Evolutionary conservation across 1,284 basidiomycete species (phyloP).

Genomic region (Rhizoctonia solani): DNA sequence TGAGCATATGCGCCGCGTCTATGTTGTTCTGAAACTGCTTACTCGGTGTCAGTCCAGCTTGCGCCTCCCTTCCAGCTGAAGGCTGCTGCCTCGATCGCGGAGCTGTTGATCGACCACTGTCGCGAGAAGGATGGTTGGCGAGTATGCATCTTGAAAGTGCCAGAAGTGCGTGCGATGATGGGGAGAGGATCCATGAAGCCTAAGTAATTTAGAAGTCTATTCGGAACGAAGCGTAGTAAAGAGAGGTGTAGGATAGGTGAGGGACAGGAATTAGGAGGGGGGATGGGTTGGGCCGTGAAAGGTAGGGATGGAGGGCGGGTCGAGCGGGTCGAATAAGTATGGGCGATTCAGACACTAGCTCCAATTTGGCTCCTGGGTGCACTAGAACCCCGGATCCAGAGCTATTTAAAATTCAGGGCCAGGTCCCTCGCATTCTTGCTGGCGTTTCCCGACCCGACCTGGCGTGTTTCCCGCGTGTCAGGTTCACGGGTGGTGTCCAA

Average conservation of each 20-base stretch:
- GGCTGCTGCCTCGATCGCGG: conserved; percentile 11
- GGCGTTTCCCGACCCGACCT: neutral
- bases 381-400: conserved; percentile 23
- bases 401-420: conserved; percentile 22
- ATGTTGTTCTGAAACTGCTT: neutral
- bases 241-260: conserved; percentile 24
- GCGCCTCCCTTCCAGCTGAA: conserved; percentile 11
- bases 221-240: conserved; percentile 22
- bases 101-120: conserved; percentile 33
- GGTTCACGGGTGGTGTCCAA: conserved; percentile 19
- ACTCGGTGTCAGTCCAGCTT: conserved; percentile 31
- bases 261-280: conserved; percentile 11
- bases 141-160: conserved; percentile 30
- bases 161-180: conserved; percentile 1
- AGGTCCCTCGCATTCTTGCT: neutral
- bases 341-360: neutral
- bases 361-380: conserved; percentile 15
- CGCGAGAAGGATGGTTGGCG: conserved; percentile 32
- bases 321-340: conserved; percentile 27
- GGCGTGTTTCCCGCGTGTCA: conserved; percentile 32
- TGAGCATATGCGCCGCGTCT: conserved; percentile 2
- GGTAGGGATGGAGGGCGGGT: conserved; percentile 10
- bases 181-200: conserved; percentile 29
- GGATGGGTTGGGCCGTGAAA: conserved; percentile 15
- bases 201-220: conserved; percentile 27